Base-by-base conservation (phyloP, 129 eudicot genomes). In the Tagetes erecta region DNA sequence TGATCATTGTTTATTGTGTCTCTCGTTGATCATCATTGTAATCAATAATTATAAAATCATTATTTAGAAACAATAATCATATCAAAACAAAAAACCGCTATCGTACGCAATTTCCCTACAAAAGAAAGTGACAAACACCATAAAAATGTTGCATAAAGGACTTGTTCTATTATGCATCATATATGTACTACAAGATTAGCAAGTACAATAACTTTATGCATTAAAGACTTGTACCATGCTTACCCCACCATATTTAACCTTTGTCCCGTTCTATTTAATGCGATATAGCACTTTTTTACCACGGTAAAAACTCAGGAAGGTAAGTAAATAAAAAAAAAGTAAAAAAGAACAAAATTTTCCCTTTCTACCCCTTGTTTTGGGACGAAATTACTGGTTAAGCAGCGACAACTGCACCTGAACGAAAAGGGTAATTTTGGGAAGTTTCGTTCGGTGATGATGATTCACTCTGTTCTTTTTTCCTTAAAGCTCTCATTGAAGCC, bases 391-490 rank as follows among this genome's bases (percentile, higher is more conserved):
- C 73, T 63, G 49, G 42, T 80, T 56, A 87, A 73, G 92, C 88
- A 69, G 89, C 92, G 8, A 84, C 89, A 62, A 87, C 92, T n/a
- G 92, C 82, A 44, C 92, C 86, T 0, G 92, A 72, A 30, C 68
- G 81, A 45, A 76, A 82, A 41, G 86, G 74, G 80, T 81, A 84
- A 6, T 80, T 78, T 74, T 80, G 71, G 66, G 83, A 39, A 67
- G 72, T 62, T 76, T 82, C 82, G 83, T 74, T 87, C n/a, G 88
- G 53, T 35, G 91, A 75, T 58, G 77, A 73, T 58, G 77, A 73
- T 38, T 81, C 85, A 56, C 57, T 82, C 53, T 82, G 82, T 46
- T 84, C 92, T 78, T 83, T 87, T 50, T 87, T 87, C 80, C 92
- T 87, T 78, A 87, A 59, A 44, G 89, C 85, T 74, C 76, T 84